Conservation (phyloP, 805 yeast genomes). For the Wickerhamiella lipophila region DNA sequence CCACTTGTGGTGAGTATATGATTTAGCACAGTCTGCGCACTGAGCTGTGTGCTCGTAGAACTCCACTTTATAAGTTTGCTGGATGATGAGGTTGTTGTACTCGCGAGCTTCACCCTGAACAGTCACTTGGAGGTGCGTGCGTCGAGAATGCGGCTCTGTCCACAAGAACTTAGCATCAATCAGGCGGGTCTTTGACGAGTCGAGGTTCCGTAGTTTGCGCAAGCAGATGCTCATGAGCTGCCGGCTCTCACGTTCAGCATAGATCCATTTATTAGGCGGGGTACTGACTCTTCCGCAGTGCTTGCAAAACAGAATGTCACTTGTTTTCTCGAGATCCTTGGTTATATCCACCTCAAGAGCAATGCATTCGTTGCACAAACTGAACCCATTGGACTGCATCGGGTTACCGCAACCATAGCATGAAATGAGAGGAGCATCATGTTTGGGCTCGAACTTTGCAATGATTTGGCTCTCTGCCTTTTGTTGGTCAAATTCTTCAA, state of each 20-base stretch:
- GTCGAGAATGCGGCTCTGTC: slow-evolving; percentile 97
- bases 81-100: slow-evolving; percentile 57
- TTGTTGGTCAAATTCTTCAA: not conserved
- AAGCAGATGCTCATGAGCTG: slow-evolving; percentile 79
- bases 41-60: slow-evolving; percentile 91
- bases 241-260: slow-evolving; percentile 78
- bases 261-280: slow-evolving; percentile 89
- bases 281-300: slow-evolving; percentile 85
- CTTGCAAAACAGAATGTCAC: slow-evolving; percentile 74
- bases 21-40: slow-evolving; percentile 94
- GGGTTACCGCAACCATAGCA: slow-evolving; percentile 97
- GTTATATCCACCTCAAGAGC: slow-evolving; percentile 84
- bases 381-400: slow-evolving; percentile 87
- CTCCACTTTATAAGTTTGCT: slow-evolving; percentile 86
- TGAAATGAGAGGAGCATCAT: slow-evolving; percentile 60
- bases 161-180: slow-evolving; percentile 91
- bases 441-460: slow-evolving; percentile 26
- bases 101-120: slow-evolving; percentile 83
- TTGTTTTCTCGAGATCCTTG: slow-evolving; percentile 78
- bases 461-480: slow-evolving; percentile 15
- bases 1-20: slow-evolving; percentile 91
- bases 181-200: slow-evolving; percentile 53
- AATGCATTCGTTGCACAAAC: slow-evolving; percentile 93
- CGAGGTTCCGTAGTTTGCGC: slow-evolving; percentile 73
- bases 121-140: slow-evolving; percentile 74